phyloP scores from a whole-genome alignment of 108 stramenopile genomes.

The Fragilaria crotonensis region DNA sequence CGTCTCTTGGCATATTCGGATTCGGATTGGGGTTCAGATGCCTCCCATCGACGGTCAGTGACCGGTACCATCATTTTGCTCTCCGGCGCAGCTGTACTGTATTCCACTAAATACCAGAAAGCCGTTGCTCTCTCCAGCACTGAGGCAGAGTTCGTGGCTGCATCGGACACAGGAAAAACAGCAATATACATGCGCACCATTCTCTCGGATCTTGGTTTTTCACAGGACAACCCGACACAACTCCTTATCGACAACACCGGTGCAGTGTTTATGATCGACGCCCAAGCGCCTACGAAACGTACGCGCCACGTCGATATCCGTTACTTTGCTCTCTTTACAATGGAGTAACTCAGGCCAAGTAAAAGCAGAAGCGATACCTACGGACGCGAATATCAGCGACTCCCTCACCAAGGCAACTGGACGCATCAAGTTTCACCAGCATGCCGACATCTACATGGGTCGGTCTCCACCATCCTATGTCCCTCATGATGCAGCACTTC shows the following conservation, averaged over 20 bases:
- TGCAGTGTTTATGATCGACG: slow-evolving; percentile 19
- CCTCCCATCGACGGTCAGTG: too few species aligned
- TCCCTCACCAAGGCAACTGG: too few species aligned
- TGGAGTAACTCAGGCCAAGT: too few species aligned
- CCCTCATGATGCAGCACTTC: too few species aligned
- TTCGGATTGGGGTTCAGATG: neutral
- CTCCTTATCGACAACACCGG: slow-evolving; percentile 25
- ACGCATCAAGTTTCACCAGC: too few species aligned
- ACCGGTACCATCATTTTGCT: slow-evolving; percentile 4
- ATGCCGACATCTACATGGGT: too few species aligned
- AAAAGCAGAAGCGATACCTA: too few species aligned
- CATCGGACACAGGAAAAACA: slow-evolving; percentile 8
- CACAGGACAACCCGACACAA: slow-evolving; percentile 7
- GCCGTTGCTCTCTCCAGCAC: slow-evolving; percentile 9
- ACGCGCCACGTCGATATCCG: slow-evolving; percentile 29
- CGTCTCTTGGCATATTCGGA: too few species aligned
- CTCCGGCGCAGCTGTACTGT: slow-evolving; percentile 9
- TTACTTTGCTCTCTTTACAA: slow-evolving; percentile 17
- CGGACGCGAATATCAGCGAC: too few species aligned
- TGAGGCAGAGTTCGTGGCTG: slow-evolving; percentile 18
- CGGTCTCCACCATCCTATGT: too few species aligned
- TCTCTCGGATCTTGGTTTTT: slow-evolving; percentile 1
- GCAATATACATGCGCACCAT: slow-evolving; percentile 2
- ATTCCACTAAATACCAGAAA: slow-evolving; percentile 6
- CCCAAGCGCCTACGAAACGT: slow-evolving; percentile 19